Conservation (phyloP, 2,329 filamentous ascomycete genomes). For the Botrytis hyacinthi region DNA sequence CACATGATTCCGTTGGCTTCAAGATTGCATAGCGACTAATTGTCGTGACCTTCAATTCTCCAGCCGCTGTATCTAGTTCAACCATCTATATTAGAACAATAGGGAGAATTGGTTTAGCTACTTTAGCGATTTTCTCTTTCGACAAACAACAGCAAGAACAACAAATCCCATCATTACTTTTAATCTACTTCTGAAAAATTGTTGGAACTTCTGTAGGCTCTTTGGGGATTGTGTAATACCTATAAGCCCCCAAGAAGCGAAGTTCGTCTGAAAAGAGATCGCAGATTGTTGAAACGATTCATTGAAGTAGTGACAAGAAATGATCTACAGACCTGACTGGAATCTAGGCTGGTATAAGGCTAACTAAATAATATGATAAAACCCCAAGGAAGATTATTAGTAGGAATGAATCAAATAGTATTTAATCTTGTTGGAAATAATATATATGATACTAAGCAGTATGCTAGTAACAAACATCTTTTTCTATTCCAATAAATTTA, state of each 20-base stretch:
- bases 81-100: not conserved
- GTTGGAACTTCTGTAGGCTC: not conserved
- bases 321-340: not conserved
- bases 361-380: not conserved
- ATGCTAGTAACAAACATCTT: too few species aligned
- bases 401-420: not conserved
- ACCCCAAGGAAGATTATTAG: accelerated
- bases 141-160: not conserved
- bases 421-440: too few species aligned
- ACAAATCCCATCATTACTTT: not conserved
- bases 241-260: not conserved
- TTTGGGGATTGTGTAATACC: not conserved
- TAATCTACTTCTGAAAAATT: not conserved
- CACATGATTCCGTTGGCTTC: not conserved
- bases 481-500: too few species aligned
- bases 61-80: not conserved
- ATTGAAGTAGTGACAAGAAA: not conserved
- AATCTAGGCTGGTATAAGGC: not conserved
- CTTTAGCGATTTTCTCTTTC: not conserved
- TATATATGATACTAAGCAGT: too few species aligned
- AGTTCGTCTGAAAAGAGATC: not conserved
- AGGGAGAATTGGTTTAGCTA: not conserved
- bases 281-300: not conserved
- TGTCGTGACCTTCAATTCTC: not conserved
- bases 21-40: not conserved